phyloP scores from a whole-genome alignment of 345 rosid species.

The Syzygium oleosum region DNA sequence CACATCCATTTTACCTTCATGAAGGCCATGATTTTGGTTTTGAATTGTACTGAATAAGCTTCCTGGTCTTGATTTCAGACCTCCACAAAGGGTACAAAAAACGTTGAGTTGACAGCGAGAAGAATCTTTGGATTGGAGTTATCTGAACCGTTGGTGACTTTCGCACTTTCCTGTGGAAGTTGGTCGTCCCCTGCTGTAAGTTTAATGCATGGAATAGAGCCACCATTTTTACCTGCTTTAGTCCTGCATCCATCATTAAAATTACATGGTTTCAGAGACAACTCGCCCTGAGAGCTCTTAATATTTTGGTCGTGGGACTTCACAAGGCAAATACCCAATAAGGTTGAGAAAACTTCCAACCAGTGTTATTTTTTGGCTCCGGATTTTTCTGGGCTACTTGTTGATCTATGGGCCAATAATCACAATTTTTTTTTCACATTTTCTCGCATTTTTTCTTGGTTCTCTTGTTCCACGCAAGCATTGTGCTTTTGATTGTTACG shows the following conservation, averaged over 20 bases:
- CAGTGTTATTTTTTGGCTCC: no score
- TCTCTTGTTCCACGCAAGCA: neutral
- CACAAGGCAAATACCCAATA: no score
- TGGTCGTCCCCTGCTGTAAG: constrained; percentile 98
- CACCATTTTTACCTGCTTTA: neutral
- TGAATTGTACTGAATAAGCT: neutral
- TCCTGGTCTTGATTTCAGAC: constrained; percentile 15
- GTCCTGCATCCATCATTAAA: neutral
- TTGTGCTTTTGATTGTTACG: neutral
- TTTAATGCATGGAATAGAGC: neutral
- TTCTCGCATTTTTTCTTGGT: neutral
- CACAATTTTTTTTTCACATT: no score
- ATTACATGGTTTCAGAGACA: no score
- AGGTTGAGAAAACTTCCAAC: no score
- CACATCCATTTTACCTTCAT: neutral
- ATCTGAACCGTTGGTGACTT: constrained; percentile 77
- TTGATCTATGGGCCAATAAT: no score
- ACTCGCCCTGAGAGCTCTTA: no score
- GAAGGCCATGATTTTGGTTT: neutral
- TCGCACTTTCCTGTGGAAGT: constrained; percentile 87
- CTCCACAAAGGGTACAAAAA: constrained; percentile 37
- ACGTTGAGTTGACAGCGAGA: constrained; percentile 51
- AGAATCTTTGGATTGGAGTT: constrained; percentile 60
- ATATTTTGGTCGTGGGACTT: no score
- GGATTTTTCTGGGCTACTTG: no score